phyloP scores from a whole-genome alignment of 371 early-diverging fungal genomes.

The Haplosporangium sp. region DNA sequence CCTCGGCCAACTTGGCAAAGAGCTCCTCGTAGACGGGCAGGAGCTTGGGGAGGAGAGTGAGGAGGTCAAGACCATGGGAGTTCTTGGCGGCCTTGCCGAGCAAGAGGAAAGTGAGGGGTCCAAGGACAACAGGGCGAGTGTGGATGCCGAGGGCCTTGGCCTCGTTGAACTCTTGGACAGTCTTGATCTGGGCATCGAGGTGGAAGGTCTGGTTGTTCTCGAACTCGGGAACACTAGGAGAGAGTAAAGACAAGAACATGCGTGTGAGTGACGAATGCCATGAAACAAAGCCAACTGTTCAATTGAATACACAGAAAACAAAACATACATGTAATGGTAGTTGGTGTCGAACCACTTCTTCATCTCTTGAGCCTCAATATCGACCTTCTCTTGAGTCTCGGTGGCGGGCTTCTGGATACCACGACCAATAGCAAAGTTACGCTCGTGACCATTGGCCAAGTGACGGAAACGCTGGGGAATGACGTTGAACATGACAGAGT shows the following conservation, averaged over 20 bases:
- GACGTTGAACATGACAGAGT: slow-evolving; percentile 80
- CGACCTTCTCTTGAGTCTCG: slow-evolving; percentile 71
- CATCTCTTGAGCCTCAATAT: slow-evolving; percentile 96
- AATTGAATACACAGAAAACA: background rate
- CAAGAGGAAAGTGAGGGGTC: slow-evolving; percentile 91
- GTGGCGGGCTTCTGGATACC: slow-evolving; percentile 85
- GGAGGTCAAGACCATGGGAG: slow-evolving; percentile 71
- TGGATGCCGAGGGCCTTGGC: slow-evolving; percentile 92
- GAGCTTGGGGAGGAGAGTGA: slow-evolving; percentile 79
- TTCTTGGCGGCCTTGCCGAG: slow-evolving; percentile 86
- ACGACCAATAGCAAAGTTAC: slow-evolving; percentile 98
- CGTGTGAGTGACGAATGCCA: background rate
- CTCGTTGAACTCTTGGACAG: slow-evolving; percentile 89
- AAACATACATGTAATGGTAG: slow-evolving; percentile 73
- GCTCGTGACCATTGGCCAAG: slow-evolving; percentile 71
- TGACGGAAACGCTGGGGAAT: slow-evolving; percentile 83
- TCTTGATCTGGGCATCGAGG: slow-evolving; percentile 74
- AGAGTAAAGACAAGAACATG: slow-evolving; percentile 49
- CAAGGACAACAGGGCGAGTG: slow-evolving; percentile 92
- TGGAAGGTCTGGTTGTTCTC: slow-evolving; percentile 78
- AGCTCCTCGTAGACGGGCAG: slow-evolving; percentile 85
- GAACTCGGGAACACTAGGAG: slow-evolving; percentile 93
- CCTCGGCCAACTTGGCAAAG: slow-evolving; percentile 77
- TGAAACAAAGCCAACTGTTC: background rate
- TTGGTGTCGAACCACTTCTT: slow-evolving; percentile 98